Evolutionary conservation across 352 stramenopile species (phyloP).

Genomic region (Aphanomyces invadans): DNA sequence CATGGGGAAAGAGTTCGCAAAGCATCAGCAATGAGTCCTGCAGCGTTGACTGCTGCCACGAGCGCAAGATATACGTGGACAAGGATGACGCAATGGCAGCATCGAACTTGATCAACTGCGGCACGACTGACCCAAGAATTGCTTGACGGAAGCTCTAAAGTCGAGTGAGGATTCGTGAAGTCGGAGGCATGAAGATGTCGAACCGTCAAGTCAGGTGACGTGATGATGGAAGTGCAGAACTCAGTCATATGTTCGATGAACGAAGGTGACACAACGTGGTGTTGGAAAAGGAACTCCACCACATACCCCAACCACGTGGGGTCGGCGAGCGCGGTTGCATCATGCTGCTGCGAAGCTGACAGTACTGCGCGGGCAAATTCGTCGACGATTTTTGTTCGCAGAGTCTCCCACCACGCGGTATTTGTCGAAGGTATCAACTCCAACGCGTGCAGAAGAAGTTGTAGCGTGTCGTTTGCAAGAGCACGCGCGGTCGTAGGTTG

Average conservation of each 20-base stretch:
- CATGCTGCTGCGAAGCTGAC: neutral
- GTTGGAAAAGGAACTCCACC: slow-evolving; percentile 13
- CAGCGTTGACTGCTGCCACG: neutral
- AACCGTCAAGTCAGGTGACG: neutral
- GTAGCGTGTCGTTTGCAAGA: neutral
- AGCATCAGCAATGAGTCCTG: slow-evolving; percentile 8
- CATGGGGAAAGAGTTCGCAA: slow-evolving; percentile 3
- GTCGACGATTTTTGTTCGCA: neutral
- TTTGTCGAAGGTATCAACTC: neutral
- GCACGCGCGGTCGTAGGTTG: no score
- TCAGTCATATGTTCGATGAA: slow-evolving; percentile 1
- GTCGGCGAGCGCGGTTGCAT: neutral
- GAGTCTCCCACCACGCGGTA: neutral
- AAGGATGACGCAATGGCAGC: neutral
- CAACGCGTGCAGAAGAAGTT: neutral
- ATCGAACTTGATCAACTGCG: slow-evolving; percentile 8
- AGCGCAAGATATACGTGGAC: neutral
- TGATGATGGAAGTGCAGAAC: slow-evolving; percentile 6
- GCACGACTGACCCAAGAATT: slow-evolving; percentile 11
- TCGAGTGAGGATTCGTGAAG: neutral
- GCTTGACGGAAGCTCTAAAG: slow-evolving; percentile 13
- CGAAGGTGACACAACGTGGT: neutral
- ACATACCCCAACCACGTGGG: neutral
- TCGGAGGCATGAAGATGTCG: neutral
- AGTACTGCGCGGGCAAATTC: neutral